These are phyloP conservation scores for Candida ovalis DNA, from an alignment of 805 yeast genomes.

Conservation along the genomic window DNA sequence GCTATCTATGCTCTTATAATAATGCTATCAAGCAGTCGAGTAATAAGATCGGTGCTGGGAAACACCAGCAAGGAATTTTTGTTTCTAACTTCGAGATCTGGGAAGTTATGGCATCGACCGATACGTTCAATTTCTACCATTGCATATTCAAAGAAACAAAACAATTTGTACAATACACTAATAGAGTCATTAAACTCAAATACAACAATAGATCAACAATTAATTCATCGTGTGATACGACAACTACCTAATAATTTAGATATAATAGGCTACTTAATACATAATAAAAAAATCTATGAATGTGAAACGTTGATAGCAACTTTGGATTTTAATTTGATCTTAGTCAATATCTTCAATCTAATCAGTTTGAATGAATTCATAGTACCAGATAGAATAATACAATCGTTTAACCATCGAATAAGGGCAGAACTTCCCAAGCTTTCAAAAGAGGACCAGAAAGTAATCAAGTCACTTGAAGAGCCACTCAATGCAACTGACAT, in stretches of 20 bases:
- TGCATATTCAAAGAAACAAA: not conserved
- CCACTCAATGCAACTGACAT: not conserved
- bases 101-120: not conserved
- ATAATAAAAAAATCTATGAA: constrained; percentile 3
- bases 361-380: constrained; percentile 1
- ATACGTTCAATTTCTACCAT: not conserved
- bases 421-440: not conserved
- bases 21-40: not conserved
- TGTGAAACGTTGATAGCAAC: constrained; percentile 3
- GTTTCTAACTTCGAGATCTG: too few relatives aligned
- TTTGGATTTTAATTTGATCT: constrained; percentile 1
- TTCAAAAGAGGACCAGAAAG: not conserved
- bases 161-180: not conserved
- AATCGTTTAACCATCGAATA: not conserved
- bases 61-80: not conserved
- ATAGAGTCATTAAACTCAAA: not conserved
- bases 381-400: not conserved
- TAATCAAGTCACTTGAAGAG: not conserved
- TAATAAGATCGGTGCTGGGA: not conserved
- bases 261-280: constrained; percentile 10
- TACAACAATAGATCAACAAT: not conserved
- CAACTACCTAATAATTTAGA: constrained; percentile 13
- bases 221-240: not conserved
- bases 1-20: not conserved
- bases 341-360: constrained; percentile 10